Evolutionary conservation across 106 monocot species (phyloP).

Genomic region (Dendrobium chrysotoxum): DNA sequence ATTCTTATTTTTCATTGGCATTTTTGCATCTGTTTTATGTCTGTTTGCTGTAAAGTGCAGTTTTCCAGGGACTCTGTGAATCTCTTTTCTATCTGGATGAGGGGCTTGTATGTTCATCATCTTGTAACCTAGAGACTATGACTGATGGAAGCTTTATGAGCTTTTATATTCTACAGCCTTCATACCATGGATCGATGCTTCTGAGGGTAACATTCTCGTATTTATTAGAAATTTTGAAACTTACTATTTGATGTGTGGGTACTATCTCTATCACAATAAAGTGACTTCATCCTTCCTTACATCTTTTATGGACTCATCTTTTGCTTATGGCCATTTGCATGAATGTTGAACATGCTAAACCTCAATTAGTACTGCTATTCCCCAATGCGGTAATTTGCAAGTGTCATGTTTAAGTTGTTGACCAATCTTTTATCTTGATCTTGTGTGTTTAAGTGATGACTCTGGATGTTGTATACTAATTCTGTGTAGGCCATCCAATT

Average conservation of each 20-base stretch:
- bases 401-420: too few species aligned
- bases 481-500: too few species aligned
- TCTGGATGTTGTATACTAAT: too few species aligned
- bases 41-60: constrained; percentile 30
- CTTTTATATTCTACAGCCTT: constrained; percentile 82
- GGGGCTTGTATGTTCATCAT: constrained; percentile 75
- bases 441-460: too few species aligned
- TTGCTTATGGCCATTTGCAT: too few species aligned
- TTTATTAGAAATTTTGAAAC: not conserved
- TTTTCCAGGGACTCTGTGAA: constrained; percentile 64
- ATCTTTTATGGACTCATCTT: too few species aligned
- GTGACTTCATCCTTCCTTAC: not conserved
- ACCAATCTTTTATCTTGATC: too few species aligned
- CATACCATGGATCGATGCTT: constrained; percentile 63
- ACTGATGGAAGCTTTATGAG: constrained; percentile 38
- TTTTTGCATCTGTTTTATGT: constrained; percentile 6
- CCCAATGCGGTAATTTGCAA: too few species aligned
- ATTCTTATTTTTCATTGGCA: not conserved
- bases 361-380: too few species aligned
- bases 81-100: constrained; percentile 64
- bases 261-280: not conserved
- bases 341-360: too few species aligned
- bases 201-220: constrained; percentile 45
- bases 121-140: constrained; percentile 72
- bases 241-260: not conserved